These are phyloP conservation scores for Fonsecaea monophora DNA, from an alignment of 2,329 filamentous ascomycete species.

Conservation along the genomic window DNA sequence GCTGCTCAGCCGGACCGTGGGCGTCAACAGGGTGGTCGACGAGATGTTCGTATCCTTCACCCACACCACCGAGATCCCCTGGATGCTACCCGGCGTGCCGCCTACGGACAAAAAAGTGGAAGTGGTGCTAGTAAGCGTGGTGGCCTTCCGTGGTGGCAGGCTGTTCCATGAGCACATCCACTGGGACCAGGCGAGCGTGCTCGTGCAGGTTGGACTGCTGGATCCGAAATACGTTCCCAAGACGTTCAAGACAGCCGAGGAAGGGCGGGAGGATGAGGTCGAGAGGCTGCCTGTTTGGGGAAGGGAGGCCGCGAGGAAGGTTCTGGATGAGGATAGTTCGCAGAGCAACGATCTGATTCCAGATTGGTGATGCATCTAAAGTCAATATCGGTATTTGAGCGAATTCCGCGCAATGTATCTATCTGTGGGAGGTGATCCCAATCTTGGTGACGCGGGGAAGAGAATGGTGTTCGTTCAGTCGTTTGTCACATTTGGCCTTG, in stretches of 20 bases:
- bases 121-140: conserved; percentile 63
- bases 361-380: conserved; percentile 37
- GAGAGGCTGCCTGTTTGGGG: conserved; percentile 51
- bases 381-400: not conserved
- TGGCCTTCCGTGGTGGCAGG: conserved; percentile 60
- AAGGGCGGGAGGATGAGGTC: conserved; percentile 42
- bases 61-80: conserved; percentile 63
- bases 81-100: conserved; percentile 65
- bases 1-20: conserved; percentile 64
- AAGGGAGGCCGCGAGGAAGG: conserved; percentile 49
- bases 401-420: not conserved
- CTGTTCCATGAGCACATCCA: conserved; percentile 65
- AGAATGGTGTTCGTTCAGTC: not conserved
- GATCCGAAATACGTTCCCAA: conserved; percentile 63
- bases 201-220: conserved; percentile 65
- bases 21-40: conserved; percentile 66
- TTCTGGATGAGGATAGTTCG: conserved; percentile 50
- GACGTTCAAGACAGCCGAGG: conserved; percentile 48
- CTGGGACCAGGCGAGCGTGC: conserved; percentile 68
- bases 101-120: conserved; percentile 65
- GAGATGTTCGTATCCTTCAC: conserved; percentile 65
- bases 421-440: not conserved
- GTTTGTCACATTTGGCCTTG: not conserved
- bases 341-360: conserved; percentile 43
- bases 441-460: not conserved